phyloP scores from a whole-genome alignment of 305 asterid species.

The Ruellia speciosa region DNA sequence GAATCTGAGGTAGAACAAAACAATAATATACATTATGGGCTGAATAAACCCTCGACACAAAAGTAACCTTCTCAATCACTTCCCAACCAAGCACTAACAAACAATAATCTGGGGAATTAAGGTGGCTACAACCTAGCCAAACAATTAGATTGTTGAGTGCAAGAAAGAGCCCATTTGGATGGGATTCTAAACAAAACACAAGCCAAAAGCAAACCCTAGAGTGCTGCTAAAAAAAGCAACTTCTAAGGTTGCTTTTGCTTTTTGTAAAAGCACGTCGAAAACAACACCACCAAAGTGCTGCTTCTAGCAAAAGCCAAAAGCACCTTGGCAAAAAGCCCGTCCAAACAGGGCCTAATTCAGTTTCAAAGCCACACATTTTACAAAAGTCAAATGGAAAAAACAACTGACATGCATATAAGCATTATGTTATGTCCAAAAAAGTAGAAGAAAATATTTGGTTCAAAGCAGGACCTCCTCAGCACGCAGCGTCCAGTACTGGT shows the following conservation, averaged over 20 bases:
- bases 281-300: no score
- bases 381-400: neutral
- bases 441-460: slow-evolving; percentile 1
- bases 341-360: no score
- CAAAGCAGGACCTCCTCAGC: slow-evolving; percentile 56
- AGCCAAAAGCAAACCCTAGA: no score
- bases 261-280: no score
- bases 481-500: slow-evolving; percentile 47
- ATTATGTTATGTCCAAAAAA: neutral
- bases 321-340: no score
- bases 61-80: neutral
- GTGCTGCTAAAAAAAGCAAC: no score
- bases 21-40: slow-evolving; percentile 3
- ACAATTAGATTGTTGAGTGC: no score
- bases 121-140: no score
- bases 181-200: no score
- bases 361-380: slow-evolving; percentile 9
- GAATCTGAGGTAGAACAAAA: slow-evolving; percentile 40
- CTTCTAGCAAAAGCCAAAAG: no score
- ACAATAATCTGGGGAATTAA: neutral
- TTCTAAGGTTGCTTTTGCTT: no score
- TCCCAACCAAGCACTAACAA: neutral
- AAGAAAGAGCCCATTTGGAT: no score
- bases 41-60: neutral
- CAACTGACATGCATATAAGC: neutral